Percentiles rank a stretch among this genome's conserved stretches.
Conservation (phyloP, 2,329 filamentous ascomycete species). For the Penicillium crustosum region DNA sequence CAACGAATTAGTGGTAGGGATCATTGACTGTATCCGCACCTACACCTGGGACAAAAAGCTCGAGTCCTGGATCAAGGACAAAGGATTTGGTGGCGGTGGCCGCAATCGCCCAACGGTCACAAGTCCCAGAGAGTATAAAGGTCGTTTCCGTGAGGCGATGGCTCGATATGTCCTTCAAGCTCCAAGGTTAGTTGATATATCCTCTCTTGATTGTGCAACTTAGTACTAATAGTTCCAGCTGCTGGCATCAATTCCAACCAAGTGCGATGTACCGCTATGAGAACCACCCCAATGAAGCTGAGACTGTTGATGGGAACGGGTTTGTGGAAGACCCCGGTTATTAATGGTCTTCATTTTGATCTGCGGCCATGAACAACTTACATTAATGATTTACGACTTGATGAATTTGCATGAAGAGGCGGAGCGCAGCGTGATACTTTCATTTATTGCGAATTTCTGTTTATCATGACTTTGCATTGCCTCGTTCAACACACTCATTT, state of each 20-base stretch:
- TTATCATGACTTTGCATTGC: background rate
- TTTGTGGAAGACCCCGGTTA: conserved; percentile 10
- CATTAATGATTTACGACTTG: conserved; percentile 21
- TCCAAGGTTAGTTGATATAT: conserved; percentile 43
- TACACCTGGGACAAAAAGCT: conserved; percentile 99
- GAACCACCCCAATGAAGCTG: conserved; percentile 26
- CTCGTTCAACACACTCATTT: background rate
- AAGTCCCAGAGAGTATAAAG: conserved; percentile 96
- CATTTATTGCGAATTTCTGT: background rate
- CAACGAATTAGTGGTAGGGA: conserved; percentile 92
- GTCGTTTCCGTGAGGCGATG: conserved; percentile 94
- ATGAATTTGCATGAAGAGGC: conserved; percentile 8
- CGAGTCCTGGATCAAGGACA: conserved; percentile 99
- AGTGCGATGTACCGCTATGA: conserved; percentile 34
- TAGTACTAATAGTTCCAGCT: conserved; percentile 30
- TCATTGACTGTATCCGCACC: conserved; percentile 97
- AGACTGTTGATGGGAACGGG: conserved; percentile 22
- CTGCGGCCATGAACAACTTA: background rate
- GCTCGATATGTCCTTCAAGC: conserved; percentile 68
- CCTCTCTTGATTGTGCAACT: background rate
- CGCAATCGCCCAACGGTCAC: conserved; percentile 89
- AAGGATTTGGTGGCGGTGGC: conserved; percentile 77
- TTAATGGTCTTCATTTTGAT: background rate
- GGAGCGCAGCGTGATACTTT: background rate
- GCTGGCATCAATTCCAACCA: conserved; percentile 49